Percentiles rank a stretch among this genome's conserved stretches.
These are phyloP conservation scores for Pythium phragmitis DNA, from an alignment of 352 stramenopile species.

Conservation along the genomic window DNA sequence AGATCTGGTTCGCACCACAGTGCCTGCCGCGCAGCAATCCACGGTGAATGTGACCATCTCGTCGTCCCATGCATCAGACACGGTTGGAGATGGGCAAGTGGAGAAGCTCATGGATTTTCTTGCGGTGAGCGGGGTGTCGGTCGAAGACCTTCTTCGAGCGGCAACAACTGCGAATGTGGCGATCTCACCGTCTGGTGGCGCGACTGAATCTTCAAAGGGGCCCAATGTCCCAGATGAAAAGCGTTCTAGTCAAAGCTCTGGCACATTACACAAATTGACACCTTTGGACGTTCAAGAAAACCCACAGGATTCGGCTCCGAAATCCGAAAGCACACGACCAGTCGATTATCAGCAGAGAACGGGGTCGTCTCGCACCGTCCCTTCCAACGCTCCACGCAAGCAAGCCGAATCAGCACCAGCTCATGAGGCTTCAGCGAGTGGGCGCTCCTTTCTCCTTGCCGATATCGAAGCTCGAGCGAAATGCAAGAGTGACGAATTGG, in stretches of 20 bases:
- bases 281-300: slow-evolving; percentile 4
- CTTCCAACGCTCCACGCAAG: not conserved
- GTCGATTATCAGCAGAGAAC: not conserved
- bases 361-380: not conserved
- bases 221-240: not conserved
- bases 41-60: not conserved
- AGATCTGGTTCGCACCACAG: not conserved
- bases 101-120: slow-evolving; percentile 67
- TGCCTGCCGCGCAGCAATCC: not conserved
- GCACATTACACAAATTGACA: slow-evolving; percentile 9
- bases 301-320: slow-evolving; percentile 24
- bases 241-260: not conserved
- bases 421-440: not conserved
- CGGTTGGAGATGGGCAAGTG: slow-evolving; percentile 33
- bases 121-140: slow-evolving; percentile 52
- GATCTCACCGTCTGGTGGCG: slow-evolving; percentile 23
- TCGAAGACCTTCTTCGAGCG: slow-evolving; percentile 70
- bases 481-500: not conserved
- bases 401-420: not conserved
- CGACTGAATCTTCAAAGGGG: not conserved
- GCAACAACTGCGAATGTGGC: slow-evolving; percentile 48
- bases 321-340: not conserved
- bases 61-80: not conserved
- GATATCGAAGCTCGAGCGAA: not conserved
- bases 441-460: not conserved